Evolutionary conservation across 1,139 yeast species (phyloP).

Genomic region (Geotrichum cucujoidarum): DNA sequence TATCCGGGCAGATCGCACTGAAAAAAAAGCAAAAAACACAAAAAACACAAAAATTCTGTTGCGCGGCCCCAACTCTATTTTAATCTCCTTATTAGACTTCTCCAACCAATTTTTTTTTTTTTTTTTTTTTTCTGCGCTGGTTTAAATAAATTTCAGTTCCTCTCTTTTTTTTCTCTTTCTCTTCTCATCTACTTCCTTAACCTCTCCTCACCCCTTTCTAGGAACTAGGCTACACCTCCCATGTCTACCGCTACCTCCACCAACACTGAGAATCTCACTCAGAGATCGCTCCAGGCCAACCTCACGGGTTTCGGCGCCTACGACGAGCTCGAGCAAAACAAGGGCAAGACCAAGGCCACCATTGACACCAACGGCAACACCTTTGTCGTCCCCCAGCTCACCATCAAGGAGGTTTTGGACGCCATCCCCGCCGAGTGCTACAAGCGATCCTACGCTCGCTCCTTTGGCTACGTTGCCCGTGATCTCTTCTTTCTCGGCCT

Average conservation of each 20-base stretch:
- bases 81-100: neutral
- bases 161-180: neutral
- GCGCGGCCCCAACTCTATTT: too few species aligned
- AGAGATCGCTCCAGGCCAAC: slow-evolving; percentile 26
- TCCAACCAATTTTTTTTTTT: neutral
- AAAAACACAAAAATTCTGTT: too few species aligned
- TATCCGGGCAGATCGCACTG: too few species aligned
- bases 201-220: neutral
- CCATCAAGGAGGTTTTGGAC: slow-evolving; percentile 66
- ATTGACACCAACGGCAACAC: slow-evolving; percentile 58
- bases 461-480: slow-evolving; percentile 59
- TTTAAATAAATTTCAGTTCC: neutral
- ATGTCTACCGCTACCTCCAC: slow-evolving; percentile 29
- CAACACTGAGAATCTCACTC: slow-evolving; percentile 9
- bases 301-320: slow-evolving; percentile 18
- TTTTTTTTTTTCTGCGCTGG: neutral
- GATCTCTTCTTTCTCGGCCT: slow-evolving; percentile 52
- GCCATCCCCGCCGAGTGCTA: slow-evolving; percentile 76
- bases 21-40: too few species aligned
- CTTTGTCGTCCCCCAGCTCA: slow-evolving; percentile 66
- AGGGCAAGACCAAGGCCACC: slow-evolving; percentile 23
- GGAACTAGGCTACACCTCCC: slow-evolving; percentile 14
- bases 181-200: neutral
- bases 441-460: slow-evolving; percentile 54
- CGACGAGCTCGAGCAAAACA: slow-evolving; percentile 18